Base-by-base conservation (phyloP, 1,284 basidiomycete species). In the Boletellus deceptivus region DNA sequence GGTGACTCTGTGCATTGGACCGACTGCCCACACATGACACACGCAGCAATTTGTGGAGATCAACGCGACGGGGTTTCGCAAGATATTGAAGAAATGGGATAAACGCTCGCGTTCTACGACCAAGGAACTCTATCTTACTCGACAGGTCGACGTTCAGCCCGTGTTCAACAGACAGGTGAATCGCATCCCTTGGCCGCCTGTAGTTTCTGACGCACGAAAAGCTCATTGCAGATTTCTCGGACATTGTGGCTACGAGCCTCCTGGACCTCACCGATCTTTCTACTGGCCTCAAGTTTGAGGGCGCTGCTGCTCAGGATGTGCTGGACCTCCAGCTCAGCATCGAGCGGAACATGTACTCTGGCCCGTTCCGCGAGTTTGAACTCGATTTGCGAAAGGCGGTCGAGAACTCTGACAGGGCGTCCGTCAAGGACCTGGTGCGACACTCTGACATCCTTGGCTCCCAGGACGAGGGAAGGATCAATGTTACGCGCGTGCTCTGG, bases 11-110 rank as follows among this genome's bases (percentile, higher is more conserved):
- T 53, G 48, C 55, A 56, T 55, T 54, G 52, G 59, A 63, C 55
- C 50, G 51, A 48, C 41, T 47, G 56, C 49, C 46, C 38, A 68
- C 51, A 13, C 29, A 20, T 25, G 4, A n/a, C 41, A 20, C 25
- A 35, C 33, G 2, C 48, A 96, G 91, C 89, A 93, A 80, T 99
- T 97, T 65, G 88, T 99, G 60, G 97, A 99, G 72, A 91, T 98
- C 66, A 99, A 99, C 69, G 97, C 92, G 1, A 95, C 88, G 4
- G 97, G 95, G 2, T 99, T 99, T 71, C 84, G 96, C 46, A 99
- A 99, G 71, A 99, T 99, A 49, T 73, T 98, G 56, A 99, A 99
- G 66, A 99, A 99, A 69, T 99, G 94, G 83, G 97, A 99, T 74
- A 99, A 99, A 72, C 83, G 92, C 50, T 94, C 91, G 36, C 98